Conservation (phyloP, 805 yeast species). For the Ogataea degrootiae region DNA sequence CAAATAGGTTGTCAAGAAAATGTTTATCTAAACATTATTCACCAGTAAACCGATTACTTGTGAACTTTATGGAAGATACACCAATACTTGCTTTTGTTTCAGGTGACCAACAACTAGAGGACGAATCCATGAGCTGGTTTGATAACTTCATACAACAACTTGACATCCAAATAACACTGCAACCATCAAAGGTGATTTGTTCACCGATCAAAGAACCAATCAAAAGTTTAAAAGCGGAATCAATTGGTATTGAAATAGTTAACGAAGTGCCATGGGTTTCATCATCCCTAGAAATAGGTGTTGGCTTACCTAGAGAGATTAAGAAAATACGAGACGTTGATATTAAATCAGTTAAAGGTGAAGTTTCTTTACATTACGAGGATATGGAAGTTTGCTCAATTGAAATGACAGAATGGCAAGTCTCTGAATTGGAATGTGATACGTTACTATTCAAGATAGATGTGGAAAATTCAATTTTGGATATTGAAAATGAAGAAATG, state of each 20-base stretch:
- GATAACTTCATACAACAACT: constrained; percentile 2
- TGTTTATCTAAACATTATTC: constrained; percentile 7
- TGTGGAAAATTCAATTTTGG: constrained; percentile 5
- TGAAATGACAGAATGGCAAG: constrained; percentile 12
- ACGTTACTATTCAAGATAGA: constrained; percentile 3
- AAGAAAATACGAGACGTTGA: background rate
- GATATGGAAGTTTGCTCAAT: constrained; percentile 1
- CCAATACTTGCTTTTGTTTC: constrained; percentile 1
- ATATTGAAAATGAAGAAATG: background rate
- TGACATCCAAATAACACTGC: background rate
- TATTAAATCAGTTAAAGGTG: constrained; percentile 4
- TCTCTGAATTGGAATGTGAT: constrained; percentile 16
- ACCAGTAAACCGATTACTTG: constrained; percentile 5
- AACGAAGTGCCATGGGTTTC: constrained; percentile 6
- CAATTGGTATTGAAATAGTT: constrained; percentile 3
- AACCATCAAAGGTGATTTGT: background rate
- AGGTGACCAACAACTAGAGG: constrained; percentile 1
- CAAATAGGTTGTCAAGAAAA: constrained; percentile 1
- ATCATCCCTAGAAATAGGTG: background rate
- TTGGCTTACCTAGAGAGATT: constrained; percentile 4
- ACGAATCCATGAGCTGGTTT: constrained; percentile 6
- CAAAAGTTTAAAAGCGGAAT: constrained; percentile 1
- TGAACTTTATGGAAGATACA: constrained; percentile 1
- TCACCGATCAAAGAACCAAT: constrained; percentile 1
- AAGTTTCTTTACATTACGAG: background rate